Conservation (phyloP, 371 early-diverging fungal genomes). For the Saksenaea oblongispora region DNA sequence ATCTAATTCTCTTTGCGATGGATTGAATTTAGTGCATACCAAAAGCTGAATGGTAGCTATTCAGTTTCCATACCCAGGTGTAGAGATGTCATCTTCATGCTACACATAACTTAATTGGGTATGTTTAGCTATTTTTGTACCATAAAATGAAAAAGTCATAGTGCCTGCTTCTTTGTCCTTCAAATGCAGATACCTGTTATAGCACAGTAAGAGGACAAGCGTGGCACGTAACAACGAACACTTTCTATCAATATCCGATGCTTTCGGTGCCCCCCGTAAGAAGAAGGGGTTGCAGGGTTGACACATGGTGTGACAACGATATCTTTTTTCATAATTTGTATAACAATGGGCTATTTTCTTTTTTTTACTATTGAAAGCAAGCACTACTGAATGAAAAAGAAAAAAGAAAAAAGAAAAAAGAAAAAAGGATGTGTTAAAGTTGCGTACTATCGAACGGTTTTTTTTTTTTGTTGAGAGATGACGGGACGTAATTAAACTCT, state of each 20-base stretch:
- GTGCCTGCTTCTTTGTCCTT: background rate
- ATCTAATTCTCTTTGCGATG: background rate
- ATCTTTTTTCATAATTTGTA: background rate
- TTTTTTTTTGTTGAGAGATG: background rate
- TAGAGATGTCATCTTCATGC: background rate
- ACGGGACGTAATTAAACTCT: slow-evolving; percentile 1
- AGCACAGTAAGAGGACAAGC: background rate
- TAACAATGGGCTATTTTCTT: too few relatives aligned
- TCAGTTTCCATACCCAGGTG: background rate
- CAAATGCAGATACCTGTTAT: background rate
- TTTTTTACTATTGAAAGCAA: too few relatives aligned
- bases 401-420: background rate
- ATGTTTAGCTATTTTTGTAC: background rate
- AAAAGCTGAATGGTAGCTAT: background rate
- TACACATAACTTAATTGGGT: background rate
- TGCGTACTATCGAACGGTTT: background rate
- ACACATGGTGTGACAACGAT: slow-evolving; percentile 2
- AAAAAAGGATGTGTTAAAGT: background rate
- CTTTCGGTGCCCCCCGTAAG: background rate
- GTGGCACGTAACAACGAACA: background rate
- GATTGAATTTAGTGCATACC: background rate
- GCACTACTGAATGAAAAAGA: background rate
- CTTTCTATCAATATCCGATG: background rate
- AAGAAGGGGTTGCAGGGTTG: background rate
- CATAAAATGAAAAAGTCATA: background rate